phyloP scores from a whole-genome alignment of 805 yeast species.

The Saturnispora ahearnii region DNA sequence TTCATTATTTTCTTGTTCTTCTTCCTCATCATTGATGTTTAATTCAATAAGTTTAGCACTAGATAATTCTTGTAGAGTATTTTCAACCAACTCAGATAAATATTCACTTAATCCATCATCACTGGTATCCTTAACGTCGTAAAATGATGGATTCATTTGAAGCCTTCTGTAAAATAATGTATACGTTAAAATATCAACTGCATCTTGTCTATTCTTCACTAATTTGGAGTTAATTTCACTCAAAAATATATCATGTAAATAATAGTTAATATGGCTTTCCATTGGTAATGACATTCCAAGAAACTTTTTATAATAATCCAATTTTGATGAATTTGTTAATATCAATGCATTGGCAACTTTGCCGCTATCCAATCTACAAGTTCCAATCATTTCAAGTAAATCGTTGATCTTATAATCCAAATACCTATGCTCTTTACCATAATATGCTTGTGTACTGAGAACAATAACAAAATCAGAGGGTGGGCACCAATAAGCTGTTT shows the following conservation, averaged over 20 bases:
- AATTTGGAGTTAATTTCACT: constrained; percentile 64
- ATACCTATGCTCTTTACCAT: constrained; percentile 64
- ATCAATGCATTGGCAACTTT: constrained; percentile 39
- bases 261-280: constrained; percentile 61
- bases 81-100: constrained; percentile 77
- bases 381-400: constrained; percentile 56
- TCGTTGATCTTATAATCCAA: constrained; percentile 60
- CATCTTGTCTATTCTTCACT: constrained; percentile 65
- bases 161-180: constrained; percentile 76
- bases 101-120: constrained; percentile 68
- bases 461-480: constrained; percentile 48
- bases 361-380: constrained; percentile 25
- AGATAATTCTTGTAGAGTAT: constrained; percentile 50
- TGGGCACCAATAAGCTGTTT: constrained; percentile 43
- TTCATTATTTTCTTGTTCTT: constrained; percentile 16
- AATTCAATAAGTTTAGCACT: constrained; percentile 57
- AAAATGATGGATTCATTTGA: constrained; percentile 77
- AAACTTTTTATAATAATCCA: constrained; percentile 62
- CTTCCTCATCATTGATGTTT: constrained; percentile 31
- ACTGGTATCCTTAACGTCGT: constrained; percentile 62
- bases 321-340: constrained; percentile 45
- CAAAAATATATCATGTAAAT: constrained; percentile 58
- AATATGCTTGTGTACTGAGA: constrained; percentile 62
- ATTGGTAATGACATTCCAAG: constrained; percentile 69
- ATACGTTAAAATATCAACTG: constrained; percentile 84